phyloP scores from a whole-genome alignment of 495 filamentous ascomycete species.

The Penicillium ochrochloron region DNA sequence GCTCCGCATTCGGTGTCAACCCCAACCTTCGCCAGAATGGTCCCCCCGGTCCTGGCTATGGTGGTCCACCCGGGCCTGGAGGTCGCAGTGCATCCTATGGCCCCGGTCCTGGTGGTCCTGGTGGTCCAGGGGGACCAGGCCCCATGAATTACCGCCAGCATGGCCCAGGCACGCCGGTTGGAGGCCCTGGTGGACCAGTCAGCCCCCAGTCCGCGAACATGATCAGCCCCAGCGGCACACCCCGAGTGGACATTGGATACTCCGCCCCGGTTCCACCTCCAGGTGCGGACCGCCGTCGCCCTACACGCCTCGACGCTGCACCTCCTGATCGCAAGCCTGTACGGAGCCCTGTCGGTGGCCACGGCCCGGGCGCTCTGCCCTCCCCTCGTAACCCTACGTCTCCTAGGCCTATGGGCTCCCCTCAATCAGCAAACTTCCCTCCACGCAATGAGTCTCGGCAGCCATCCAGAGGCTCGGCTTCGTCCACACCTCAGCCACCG shows the following conservation, averaged over 20 bases:
- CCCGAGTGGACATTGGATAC: conserved; percentile 58
- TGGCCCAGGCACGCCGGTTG: conserved; percentile 25
- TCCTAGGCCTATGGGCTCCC: conserved; percentile 38
- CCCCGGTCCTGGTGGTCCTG: conserved; percentile 24
- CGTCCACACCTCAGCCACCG: conserved; percentile 40
- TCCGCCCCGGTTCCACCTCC: conserved; percentile 54
- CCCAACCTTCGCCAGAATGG: conserved; percentile 54
- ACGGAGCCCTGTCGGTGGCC: conserved; percentile 36
- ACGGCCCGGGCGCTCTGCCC: conserved; percentile 23
- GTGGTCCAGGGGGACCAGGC: neutral
- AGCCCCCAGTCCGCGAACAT: conserved; percentile 34
- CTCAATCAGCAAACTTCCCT: conserved; percentile 37
- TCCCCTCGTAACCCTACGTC: conserved; percentile 36
- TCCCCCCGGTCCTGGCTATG: conserved; percentile 31
- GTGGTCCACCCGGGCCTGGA: conserved; percentile 32
- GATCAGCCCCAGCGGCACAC: conserved; percentile 37
- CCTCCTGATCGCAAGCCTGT: conserved; percentile 43
- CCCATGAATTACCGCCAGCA: conserved; percentile 47
- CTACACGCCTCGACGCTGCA: conserved; percentile 38
- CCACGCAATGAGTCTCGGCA: conserved; percentile 42
- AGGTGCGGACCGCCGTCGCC: conserved; percentile 41
- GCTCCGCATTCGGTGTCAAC: conserved; percentile 70
- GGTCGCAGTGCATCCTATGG: conserved; percentile 17
- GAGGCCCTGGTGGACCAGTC: conserved; percentile 26
- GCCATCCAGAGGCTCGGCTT: conserved; percentile 34